These are phyloP conservation scores for Boeremia lycopersici DNA, from an alignment of 2,329 filamentous ascomycete genomes.

Conservation along the genomic window DNA sequence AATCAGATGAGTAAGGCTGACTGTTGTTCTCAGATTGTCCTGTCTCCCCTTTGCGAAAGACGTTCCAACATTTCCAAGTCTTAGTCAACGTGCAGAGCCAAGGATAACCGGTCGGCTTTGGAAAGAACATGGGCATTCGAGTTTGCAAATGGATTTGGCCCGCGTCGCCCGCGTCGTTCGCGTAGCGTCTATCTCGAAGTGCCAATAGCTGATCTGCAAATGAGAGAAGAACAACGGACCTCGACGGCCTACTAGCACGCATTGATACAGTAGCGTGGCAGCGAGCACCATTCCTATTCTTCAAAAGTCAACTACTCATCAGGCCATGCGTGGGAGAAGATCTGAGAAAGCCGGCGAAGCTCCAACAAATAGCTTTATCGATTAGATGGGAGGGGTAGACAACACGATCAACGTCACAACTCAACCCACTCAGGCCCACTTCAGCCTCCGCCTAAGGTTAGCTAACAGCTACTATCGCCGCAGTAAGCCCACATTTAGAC, in stretches of 20 bases:
- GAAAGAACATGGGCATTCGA: background rate
- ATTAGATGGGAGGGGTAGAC: constrained; percentile 12
- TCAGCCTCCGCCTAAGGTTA: constrained; percentile 26
- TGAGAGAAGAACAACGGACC: background rate
- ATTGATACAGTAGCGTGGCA: background rate
- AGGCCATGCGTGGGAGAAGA: constrained; percentile 9
- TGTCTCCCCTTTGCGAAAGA: background rate
- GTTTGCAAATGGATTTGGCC: background rate
- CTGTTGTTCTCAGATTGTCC: background rate
- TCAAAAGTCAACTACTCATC: background rate
- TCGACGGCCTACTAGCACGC: background rate
- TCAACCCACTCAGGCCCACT: constrained; percentile 25
- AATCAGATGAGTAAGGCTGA: constrained; percentile 11
- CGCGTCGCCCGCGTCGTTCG: background rate
- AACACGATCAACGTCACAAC: constrained; percentile 20
- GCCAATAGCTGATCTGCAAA: constrained; percentile 2
- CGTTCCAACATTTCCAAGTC: background rate
- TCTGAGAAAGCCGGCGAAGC: constrained; percentile 9
- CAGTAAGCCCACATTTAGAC: constrained; percentile 28
- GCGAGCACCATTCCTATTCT: background rate
- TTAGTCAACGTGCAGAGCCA: constrained; percentile 1
- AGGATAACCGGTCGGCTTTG: background rate
- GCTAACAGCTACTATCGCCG: constrained; percentile 21
- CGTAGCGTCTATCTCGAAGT: constrained; percentile 1
- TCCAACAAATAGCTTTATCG: constrained; percentile 16